phyloP scores from a whole-genome alignment of 495 filamentous ascomycete genomes.

The Hypoxylon intermedium region DNA sequence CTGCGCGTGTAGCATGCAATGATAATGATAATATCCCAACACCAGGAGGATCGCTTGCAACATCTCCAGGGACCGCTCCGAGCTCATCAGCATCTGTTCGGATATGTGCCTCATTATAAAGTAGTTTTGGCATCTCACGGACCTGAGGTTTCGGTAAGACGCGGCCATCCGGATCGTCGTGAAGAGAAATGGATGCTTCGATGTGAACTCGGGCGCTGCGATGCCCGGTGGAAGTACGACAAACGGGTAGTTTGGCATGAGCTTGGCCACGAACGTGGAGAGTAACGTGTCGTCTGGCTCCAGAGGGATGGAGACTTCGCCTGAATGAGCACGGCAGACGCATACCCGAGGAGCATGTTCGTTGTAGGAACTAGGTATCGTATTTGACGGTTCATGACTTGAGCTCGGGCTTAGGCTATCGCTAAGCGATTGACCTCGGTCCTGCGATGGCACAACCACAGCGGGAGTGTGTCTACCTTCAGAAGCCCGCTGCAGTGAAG shows the following conservation, averaged over 20 bases:
- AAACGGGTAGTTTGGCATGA: conserved; percentile 50
- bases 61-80: conserved; percentile 56
- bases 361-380: conserved; percentile 37
- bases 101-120: conserved; percentile 50
- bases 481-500: conserved; percentile 3
- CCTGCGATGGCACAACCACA: background rate
- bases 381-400: background rate
- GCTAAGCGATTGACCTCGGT: background rate
- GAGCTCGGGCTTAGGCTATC: background rate
- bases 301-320: conserved; percentile 25
- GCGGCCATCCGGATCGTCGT: conserved; percentile 48
- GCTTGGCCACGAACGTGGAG: conserved; percentile 42
- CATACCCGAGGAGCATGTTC: conserved; percentile 37
- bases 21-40: conserved; percentile 56
- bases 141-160: conserved; percentile 46
- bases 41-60: conserved; percentile 57
- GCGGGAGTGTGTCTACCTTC: background rate
- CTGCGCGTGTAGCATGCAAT: conserved; percentile 50
- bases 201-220: conserved; percentile 30
- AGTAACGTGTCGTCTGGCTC: conserved; percentile 47
- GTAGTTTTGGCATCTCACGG: conserved; percentile 47
- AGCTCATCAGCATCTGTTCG: conserved; percentile 54
- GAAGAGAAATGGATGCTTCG: conserved; percentile 45
- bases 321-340: conserved; percentile 32
- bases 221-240: conserved; percentile 43